Evolutionary conservation across 2,329 filamentous ascomycete genomes (phyloP), one percentile per base, ranked within the genome.

Genomic region (Penicillium sp.): DNA sequence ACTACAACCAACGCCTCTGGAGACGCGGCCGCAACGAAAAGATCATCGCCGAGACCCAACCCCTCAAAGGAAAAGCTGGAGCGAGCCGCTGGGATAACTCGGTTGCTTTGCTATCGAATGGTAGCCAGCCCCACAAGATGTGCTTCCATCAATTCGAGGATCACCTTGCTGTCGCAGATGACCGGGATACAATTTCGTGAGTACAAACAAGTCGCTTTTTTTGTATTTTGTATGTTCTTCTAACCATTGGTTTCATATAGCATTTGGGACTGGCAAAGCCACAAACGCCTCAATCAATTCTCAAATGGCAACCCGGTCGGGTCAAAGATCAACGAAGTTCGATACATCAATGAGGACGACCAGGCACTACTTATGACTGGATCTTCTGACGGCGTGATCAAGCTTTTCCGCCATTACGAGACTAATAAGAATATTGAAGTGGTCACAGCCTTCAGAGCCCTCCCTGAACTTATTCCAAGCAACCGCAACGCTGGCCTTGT

Each of bases 341-440:
- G 92, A 55, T 97, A 97, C 75, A 96, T 99, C 79, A 99, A 99
- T 66, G 94, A 99, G 75, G 94, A 99, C 68, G 94, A 99, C 71
- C 91, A 96, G 70, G 94, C 93, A 3, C 86, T 97, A 62, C 78
- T 99, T 56, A 91, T 99, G 85, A 96, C 91, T 0, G 94, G 94
- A 1, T 96, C 93, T 8, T 96, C 92, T 1, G 94, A 99, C 69
- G 94, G 94, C 52, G 91, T 97, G 19, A 86, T 99, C 63, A 90
- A 96, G 62, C 88, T 97, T 33, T 99, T 96, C 78, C 87, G 92
- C 63, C 89, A 94, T 71, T 99, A 99, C 73, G 92, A 97, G 66
- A 86, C 85, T 23, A 83, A 88, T 47, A 83, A 83, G 61, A 83
- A 87, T 51, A 88, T 94, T 29, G 90, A 96, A 76, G 84, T 99